A percentile compares a stretch with the other conserved stretches of the same genome.
These are phyloP conservation scores for Pneumocystis murina DNA, from an alignment of 1,139 yeast species.

Conservation along the genomic window DNA sequence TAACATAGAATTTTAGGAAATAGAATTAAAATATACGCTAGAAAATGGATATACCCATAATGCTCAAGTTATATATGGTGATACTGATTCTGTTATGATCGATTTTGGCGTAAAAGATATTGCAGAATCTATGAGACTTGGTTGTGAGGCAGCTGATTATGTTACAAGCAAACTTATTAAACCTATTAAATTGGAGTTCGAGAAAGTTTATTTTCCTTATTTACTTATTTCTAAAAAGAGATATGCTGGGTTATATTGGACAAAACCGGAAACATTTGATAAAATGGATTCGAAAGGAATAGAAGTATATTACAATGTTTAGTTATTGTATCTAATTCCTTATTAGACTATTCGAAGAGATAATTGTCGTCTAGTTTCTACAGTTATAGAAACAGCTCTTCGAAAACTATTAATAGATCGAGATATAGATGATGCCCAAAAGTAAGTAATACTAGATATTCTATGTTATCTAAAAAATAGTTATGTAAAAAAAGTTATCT, in stretches of 20 bases:
- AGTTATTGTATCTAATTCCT: background rate
- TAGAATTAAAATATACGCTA: constrained; percentile 60
- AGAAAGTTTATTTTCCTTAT: constrained; percentile 91
- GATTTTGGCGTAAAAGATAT: constrained; percentile 81
- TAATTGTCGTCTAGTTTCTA: constrained; percentile 85
- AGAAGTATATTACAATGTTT: constrained; percentile 28
- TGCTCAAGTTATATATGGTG: constrained; percentile 91
- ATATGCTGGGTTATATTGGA: constrained; percentile 96
- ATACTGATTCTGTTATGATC: constrained; percentile 98
- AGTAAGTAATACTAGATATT: constrained; percentile 35
- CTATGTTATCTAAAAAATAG: background rate
- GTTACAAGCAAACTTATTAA: constrained; percentile 65
- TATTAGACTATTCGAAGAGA: constrained; percentile 76
- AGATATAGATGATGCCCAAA: constrained; percentile 76
- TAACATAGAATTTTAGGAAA: constrained; percentile 30
- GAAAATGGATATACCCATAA: constrained; percentile 71
- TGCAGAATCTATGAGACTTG: constrained; percentile 73
- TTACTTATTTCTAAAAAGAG: constrained; percentile 85
- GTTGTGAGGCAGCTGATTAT: constrained; percentile 82
- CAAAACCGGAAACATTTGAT: constrained; percentile 73
- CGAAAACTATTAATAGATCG: constrained; percentile 76
- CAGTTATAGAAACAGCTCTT: constrained; percentile 82
- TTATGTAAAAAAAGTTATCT: constrained; percentile 53
- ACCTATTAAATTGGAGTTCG: constrained; percentile 92
- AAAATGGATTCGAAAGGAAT: constrained; percentile 98